Percentiles rank a stretch among this genome's conserved stretches.
These are phyloP conservation scores for Cyberlindnera bimundalis DNA, from an alignment of 805 yeast species.

Conservation along the genomic window DNA sequence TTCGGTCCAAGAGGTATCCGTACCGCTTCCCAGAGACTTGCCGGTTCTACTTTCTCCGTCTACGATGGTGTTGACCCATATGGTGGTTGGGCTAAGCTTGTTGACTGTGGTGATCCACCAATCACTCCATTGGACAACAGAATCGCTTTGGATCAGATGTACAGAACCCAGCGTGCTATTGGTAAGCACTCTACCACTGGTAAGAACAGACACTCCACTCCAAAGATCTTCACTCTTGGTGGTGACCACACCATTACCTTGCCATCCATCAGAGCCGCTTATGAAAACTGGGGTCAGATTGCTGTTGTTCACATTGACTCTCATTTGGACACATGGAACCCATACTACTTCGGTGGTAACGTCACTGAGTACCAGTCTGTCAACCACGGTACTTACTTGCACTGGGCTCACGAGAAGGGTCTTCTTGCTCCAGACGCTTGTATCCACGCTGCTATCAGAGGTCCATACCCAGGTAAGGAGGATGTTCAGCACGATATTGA, in stretches of 20 bases:
- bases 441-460: conserved; percentile 63
- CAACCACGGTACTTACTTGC: conserved; percentile 69
- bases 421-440: conserved; percentile 46
- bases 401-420: conserved; percentile 68
- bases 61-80: conserved; percentile 59
- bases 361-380: conserved; percentile 52
- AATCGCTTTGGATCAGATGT: conserved; percentile 57
- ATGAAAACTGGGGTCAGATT: conserved; percentile 43
- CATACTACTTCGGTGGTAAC: conserved; percentile 60
- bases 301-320: conserved; percentile 58
- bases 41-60: conserved; percentile 37
- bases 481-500: conserved; percentile 42
- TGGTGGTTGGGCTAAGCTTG: conserved; percentile 43
- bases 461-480: conserved; percentile 46
- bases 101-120: conserved; percentile 64
- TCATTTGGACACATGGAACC: conserved; percentile 71
- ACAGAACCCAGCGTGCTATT: conserved; percentile 45
- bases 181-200: conserved; percentile 34
- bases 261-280: conserved; percentile 46
- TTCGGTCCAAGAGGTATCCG: conserved; percentile 50
- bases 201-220: conserved; percentile 28
- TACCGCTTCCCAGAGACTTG: conserved; percentile 43
- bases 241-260: conserved; percentile 55
- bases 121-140: conserved; percentile 62
- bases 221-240: conserved; percentile 47